Evolutionary conservation across 371 early-diverging fungal species (phyloP), one percentile per base, ranked within the genome.

Genomic region (Circinella umbellata): DNA sequence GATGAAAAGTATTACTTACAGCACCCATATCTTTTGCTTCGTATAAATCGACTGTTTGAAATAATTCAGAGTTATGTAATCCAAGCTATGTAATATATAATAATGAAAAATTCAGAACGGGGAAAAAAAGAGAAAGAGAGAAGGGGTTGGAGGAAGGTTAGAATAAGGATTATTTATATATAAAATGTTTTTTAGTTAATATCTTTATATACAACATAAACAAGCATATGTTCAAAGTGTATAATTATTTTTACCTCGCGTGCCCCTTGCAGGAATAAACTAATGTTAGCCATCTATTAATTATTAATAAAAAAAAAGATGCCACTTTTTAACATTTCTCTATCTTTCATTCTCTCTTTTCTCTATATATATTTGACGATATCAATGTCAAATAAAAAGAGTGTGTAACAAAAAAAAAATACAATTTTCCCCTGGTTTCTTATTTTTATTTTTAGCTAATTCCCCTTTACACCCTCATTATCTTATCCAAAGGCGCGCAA

Each of bases 41-140:
- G 75, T 91, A 94, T 35, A 97, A 76, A 78, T 97, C 97, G 1
- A 92, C 90, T 1, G 97, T 95, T 75, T 94, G 92, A 76, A 97
- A 97, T 46, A 95, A 77, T 73, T 95, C 94, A 46, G 90, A 84
- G 64, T 87, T 85, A 64, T 89, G 82, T 42, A 94, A 76, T 3
- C 93, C 93, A 61, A 92, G 82, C 77, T 84, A 67, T 51, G 15
- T 42, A 42, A 42, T 51, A 51, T 51, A 51, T 51, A 51, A 51
- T 51, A 51, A 17, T 13, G 2, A 51, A 5, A 51, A 51, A 15
- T 17, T 8, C 5, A 15, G 51, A 15, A 15, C 14, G n/a, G 27
- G 8, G 39, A n/a, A 11, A 37, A 53, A 38, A 49, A 69, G 39
- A 55, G 61, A 68, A 49, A 66, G 39, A 36, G 37, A 18, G 49